phyloP scores from a whole-genome alignment of 192 early-diverging fungal species.

The Entophlyctis helioformis region DNA sequence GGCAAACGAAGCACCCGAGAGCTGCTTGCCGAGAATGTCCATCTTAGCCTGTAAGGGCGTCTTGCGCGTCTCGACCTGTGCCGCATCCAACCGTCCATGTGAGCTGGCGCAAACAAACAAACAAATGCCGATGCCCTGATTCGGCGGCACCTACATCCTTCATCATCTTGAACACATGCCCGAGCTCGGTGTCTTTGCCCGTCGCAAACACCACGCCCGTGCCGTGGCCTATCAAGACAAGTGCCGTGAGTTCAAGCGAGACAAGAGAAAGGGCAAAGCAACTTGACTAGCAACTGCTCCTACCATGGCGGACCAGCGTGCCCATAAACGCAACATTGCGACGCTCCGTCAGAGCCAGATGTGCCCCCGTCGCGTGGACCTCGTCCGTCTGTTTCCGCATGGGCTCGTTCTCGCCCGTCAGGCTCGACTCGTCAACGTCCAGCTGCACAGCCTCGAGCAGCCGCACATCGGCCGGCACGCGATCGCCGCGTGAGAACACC shows the following conservation, averaged over 20 bases:
- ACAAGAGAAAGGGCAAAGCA: neutral
- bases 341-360: constrained; percentile 56
- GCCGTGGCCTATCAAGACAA: constrained; percentile 73
- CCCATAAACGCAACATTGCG: constrained; percentile 94
- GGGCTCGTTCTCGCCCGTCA: constrained; percentile 81
- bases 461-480: constrained; percentile 88
- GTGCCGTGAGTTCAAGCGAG: constrained; percentile 17
- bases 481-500: constrained; percentile 74
- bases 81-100: too few species aligned
- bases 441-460: constrained; percentile 65
- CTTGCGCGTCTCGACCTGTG: constrained; percentile 68
- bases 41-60: constrained; percentile 91
- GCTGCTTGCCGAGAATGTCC: constrained; percentile 83
- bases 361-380: constrained; percentile 12
- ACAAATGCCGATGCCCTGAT: too few species aligned
- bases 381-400: constrained; percentile 49
- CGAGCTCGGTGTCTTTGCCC: constrained; percentile 85
- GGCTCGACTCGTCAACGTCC: constrained; percentile 83
- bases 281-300: neutral
- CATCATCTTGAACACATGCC: constrained; percentile 87
- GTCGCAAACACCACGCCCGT: constrained; percentile 83
- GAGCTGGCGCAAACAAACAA: too few species aligned
- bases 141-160: constrained; percentile 64
- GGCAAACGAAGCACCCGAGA: constrained; percentile 74
- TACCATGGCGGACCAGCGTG: constrained; percentile 75